Percentiles rank a stretch among this genome's conserved stretches.
Evolutionary conservation across 2,329 filamentous ascomycete genomes (phyloP).

Genomic region (Passalora sequoiae): DNA sequence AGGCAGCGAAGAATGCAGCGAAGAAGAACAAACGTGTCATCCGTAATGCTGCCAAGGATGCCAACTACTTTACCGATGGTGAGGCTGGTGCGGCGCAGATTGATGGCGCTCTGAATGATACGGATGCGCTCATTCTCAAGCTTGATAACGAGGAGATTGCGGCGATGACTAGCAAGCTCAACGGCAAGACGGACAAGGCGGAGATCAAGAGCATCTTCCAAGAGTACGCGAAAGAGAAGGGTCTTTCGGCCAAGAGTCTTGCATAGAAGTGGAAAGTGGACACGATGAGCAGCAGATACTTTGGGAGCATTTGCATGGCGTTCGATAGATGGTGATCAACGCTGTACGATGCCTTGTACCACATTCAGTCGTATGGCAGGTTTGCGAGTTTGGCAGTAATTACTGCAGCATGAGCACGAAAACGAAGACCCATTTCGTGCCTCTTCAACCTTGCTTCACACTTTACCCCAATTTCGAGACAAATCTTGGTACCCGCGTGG

Average conservation of each 20-base stretch:
- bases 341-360: background rate
- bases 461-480: background rate
- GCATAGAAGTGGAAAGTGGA: background rate
- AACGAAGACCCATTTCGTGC: background rate
- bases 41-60: slow-evolving; percentile 89
- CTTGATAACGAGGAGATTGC: slow-evolving; percentile 89
- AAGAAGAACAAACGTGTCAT: slow-evolving; percentile 99
- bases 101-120: slow-evolving; percentile 75
- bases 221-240: slow-evolving; percentile 33
- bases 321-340: background rate
- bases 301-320: background rate
- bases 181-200: slow-evolving; percentile 66
- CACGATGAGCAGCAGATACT: background rate
- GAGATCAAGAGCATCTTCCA: slow-evolving; percentile 83
- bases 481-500: background rate
- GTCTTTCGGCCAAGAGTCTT: slow-evolving; percentile 1
- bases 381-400: too few species aligned
- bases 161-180: slow-evolving; percentile 72
- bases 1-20: slow-evolving; percentile 95
- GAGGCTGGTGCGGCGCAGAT: slow-evolving; percentile 74
- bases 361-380: too few species aligned
- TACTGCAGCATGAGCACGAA: too few species aligned
- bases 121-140: slow-evolving; percentile 81
- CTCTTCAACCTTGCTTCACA: background rate
- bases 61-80: slow-evolving; percentile 78